phyloP scores from a whole-genome alignment of 257 asterid genomes.

The Nicotiana otophora region DNA sequence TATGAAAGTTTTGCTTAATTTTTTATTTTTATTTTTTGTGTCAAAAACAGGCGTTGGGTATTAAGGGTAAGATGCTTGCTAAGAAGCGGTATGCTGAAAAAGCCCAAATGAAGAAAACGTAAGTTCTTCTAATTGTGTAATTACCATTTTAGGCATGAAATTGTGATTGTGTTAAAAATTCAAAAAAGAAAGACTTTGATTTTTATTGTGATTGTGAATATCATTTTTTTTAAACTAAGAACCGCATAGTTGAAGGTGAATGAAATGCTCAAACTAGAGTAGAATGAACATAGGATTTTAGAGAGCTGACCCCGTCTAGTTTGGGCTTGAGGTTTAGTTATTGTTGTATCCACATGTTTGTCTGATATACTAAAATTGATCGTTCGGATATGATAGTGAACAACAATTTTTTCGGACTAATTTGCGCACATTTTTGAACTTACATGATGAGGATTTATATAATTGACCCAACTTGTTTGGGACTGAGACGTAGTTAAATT shows the following conservation, averaged over 20 bases:
- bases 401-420: background rate
- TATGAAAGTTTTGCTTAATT: too few species aligned
- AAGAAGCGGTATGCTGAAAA: conserved; percentile 85
- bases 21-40: background rate
- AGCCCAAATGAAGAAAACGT: conserved; percentile 93
- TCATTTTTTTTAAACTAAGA: background rate
- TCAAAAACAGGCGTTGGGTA: conserved; percentile 65
- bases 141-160: background rate
- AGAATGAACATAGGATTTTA: background rate
- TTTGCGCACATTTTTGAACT: background rate
- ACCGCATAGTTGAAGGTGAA: background rate
- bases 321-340: background rate
- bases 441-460: too few species aligned
- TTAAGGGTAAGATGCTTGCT: conserved; percentile 83
- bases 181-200: too few species aligned
- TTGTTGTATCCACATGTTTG: background rate
- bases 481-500: background rate
- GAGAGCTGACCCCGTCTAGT: background rate
- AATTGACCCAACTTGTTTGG: too few species aligned
- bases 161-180: too few species aligned
- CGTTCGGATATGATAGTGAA: background rate
- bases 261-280: background rate
- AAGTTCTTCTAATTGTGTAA: conserved; percentile 13
- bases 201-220: background rate
- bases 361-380: background rate